These are phyloP conservation scores for Quercus tomentella DNA, from an alignment of 331 rosid genomes.

Conservation along the genomic window DNA sequence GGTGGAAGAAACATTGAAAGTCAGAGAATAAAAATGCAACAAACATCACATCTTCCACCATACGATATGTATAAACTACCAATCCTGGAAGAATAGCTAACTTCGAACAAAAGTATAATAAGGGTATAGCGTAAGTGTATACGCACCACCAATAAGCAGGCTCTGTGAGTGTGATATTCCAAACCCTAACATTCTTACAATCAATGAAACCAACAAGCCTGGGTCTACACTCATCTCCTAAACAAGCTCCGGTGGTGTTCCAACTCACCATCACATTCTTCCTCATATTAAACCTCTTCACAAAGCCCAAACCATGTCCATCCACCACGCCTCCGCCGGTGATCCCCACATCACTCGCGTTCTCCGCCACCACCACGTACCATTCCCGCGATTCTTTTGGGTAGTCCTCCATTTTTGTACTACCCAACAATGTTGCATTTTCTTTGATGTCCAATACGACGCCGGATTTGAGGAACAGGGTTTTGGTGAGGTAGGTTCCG, in stretches of 20 bases:
- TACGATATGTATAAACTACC: no score
- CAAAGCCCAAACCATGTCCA: constrained; percentile 73
- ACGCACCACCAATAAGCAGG: constrained; percentile 97
- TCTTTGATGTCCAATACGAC: constrained; percentile 50
- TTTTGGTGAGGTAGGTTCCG: constrained; percentile 67
- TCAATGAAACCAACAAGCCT: constrained; percentile 70
- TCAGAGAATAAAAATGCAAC: no score
- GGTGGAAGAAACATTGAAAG: no score
- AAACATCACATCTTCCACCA: no score
- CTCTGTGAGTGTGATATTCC: constrained; percentile 50
- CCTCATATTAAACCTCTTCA: constrained; percentile 53
- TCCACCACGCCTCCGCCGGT: constrained; percentile 81
- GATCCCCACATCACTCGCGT: constrained; percentile 72
- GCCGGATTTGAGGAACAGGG: constrained; percentile 75
- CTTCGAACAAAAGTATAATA: not conserved
- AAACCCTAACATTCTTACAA: constrained; percentile 45
- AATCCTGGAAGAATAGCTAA: not conserved
- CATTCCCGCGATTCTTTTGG: constrained; percentile 60
- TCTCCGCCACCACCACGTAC: constrained; percentile 91
- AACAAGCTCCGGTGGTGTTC: constrained; percentile 77
- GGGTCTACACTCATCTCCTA: constrained; percentile 90
- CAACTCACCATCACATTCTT: constrained; percentile 97
- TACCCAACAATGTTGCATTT: constrained; percentile 70
- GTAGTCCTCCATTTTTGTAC: constrained; percentile 58
- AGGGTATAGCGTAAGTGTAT: not conserved